Base-by-base conservation (phyloP, 371 early-diverging fungal species). In the Mucor velutinosus region DNA sequence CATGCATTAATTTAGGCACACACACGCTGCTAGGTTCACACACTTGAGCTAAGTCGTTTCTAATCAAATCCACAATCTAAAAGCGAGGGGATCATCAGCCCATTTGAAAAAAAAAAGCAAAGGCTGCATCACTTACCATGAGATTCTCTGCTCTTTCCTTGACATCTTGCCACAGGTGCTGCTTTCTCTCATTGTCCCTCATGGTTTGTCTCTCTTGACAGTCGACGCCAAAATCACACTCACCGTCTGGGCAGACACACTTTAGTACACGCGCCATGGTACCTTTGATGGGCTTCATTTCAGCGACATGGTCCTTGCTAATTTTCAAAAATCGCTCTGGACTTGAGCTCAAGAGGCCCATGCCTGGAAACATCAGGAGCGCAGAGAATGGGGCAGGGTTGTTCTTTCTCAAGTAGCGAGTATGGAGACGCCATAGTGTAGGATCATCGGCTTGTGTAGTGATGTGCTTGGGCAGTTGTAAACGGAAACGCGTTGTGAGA, bases 211-310 rank as follows among this genome's bases (percentile, higher is more conserved):
- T 83, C 21, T 74, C 72, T 4, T 73, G 64, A 56, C 78, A 80
- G 2, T 45, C 62, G 7, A 62, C 64, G 7, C 73, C 81, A 29
- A 67, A 66, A 64, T 77, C 79, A 45, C 79, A 78, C 7, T 74
- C 67, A 6, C 23, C 35, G 10, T 67, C 57, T 63, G 75, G 61
- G 62, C 82, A 85, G 33, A 76, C 80, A 70, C 84, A 83, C 3
- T 73, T 69, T 15, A 84, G 66, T 2, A 80, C 85, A 23, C 84
- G 83, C 0, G 81, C 85, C 1, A 91, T 77, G 0, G 99, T 97
- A 0, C 98, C 99, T 73, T 98, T 98, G 79, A 97, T 97, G 0
- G 99, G 99, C 69, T 95, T 96, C 97, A 97, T 96, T 68, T 92
- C 93, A 6, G 93, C 86, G 15, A 78, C 72, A 7, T 90, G 83